These are phyloP conservation scores for Scutellaria barbata DNA, from an alignment of 257 asterid species.

Conservation along the genomic window DNA sequence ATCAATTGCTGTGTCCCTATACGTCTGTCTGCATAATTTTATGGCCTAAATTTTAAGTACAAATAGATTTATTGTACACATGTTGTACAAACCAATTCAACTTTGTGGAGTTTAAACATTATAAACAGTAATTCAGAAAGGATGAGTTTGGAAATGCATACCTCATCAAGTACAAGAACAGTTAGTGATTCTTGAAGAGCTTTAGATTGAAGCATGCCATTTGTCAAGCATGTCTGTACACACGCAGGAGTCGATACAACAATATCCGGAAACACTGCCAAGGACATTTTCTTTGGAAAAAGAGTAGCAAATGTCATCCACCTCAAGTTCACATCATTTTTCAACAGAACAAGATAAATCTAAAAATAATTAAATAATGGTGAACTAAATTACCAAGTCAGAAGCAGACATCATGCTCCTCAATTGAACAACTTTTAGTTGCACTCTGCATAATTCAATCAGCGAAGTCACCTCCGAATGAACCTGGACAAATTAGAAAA, in stretches of 20 bases:
- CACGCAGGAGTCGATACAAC: constrained; percentile 93
- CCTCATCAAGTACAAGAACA: constrained; percentile 92
- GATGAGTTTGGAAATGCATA: constrained; percentile 34
- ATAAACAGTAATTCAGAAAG: background rate
- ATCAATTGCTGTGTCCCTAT: background rate
- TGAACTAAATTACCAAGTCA: constrained; percentile 58
- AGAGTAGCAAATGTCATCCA: background rate
- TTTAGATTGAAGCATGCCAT: constrained; percentile 59
- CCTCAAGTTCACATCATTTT: background rate
- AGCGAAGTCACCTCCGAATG: constrained; percentile 64
- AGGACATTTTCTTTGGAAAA: constrained; percentile 62
- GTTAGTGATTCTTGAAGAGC: constrained; percentile 86
- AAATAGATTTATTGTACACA: background rate
- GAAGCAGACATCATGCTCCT: constrained; percentile 71
- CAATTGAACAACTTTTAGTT: constrained; percentile 74
- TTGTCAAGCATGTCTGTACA: constrained; percentile 64
- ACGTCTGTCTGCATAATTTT: background rate
- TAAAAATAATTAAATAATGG: background rate
- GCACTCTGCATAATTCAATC: constrained; percentile 82
- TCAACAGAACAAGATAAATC: background rate
- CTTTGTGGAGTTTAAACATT: background rate
- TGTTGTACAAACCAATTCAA: background rate
- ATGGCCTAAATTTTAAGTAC: background rate
- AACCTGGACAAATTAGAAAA: constrained; percentile 55
- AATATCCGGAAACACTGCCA: constrained; percentile 82